Percentiles rank a stretch among this genome's conserved stretches.
Evolutionary conservation across 352 stramenopile genomes (phyloP).

Genomic region (Albugo laibachii): DNA sequence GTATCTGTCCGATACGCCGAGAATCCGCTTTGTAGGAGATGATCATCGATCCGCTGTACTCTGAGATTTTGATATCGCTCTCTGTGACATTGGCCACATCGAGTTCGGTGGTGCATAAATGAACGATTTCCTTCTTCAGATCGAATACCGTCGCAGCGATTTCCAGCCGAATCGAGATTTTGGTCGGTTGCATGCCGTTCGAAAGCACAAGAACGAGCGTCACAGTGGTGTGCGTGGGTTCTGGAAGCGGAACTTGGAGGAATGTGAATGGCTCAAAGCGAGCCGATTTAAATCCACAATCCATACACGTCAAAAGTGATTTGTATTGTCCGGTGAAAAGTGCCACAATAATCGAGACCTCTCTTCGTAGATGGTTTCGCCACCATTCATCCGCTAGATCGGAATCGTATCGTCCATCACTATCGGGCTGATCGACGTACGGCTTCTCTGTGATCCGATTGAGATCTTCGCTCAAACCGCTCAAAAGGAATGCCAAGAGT

Average conservation of each 20-base stretch:
- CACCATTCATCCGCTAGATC: constrained; percentile 99
- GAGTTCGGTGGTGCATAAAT: constrained; percentile 60
- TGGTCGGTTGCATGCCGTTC: constrained; percentile 47
- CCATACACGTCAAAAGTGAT: constrained; percentile 88
- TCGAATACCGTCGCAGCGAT: constrained; percentile 75
- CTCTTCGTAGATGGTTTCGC: constrained; percentile 92
- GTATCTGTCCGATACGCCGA: constrained; percentile 63
- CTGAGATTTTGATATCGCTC: constrained; percentile 69
- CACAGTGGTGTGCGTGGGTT: constrained; percentile 70
- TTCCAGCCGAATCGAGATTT: constrained; percentile 56
- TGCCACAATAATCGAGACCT: constrained; percentile 98
- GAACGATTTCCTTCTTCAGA: constrained; percentile 69
- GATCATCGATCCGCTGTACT: constrained; percentile 75
- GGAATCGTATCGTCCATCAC: constrained; percentile 91
- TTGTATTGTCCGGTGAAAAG: constrained; percentile 99
- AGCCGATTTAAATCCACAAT: constrained; percentile 88
- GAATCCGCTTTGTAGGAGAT: constrained; percentile 76
- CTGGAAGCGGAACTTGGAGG: constrained; percentile 67
- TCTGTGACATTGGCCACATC: constrained; percentile 33
- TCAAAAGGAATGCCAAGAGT: constrained; percentile 89
- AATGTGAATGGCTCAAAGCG: constrained; percentile 89
- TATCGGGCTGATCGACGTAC: constrained; percentile 96
- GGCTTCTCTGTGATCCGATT: constrained; percentile 94
- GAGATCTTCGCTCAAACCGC: constrained; percentile 95
- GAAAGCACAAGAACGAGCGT: constrained; percentile 61